Conservation (phyloP, 148 eudicot species). For the Arbutus unedo region DNA sequence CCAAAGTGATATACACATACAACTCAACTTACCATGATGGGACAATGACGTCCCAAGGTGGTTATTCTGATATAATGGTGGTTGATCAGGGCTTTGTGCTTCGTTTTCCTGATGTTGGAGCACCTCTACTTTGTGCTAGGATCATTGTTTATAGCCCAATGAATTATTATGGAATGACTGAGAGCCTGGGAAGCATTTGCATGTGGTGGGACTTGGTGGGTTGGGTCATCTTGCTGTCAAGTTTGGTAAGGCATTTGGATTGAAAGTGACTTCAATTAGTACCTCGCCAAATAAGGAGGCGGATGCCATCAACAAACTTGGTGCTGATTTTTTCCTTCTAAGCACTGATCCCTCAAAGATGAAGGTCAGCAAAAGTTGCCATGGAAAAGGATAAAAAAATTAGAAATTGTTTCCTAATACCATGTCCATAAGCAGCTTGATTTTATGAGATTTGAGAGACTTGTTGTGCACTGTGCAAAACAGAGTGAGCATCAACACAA, state of each 20-base stretch:
- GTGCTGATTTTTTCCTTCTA: constrained; percentile 60
- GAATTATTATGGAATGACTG: constrained; percentile 66
- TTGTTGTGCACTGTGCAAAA: too few species aligned
- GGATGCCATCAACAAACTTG: constrained; percentile 57
- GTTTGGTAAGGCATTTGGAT: constrained; percentile 67
- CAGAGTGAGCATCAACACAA: too few species aligned
- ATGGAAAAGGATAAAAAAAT: too few species aligned
- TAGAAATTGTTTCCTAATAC: neutral
- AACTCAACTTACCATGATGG: constrained; percentile 40
- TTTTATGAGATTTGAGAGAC: too few species aligned
- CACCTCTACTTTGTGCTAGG: constrained; percentile 36
- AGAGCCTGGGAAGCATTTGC: constrained; percentile 61
- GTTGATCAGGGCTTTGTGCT: constrained; percentile 55
- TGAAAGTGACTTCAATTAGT: constrained; percentile 66
- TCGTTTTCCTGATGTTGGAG: constrained; percentile 50
- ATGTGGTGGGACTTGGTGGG: constrained; percentile 78
- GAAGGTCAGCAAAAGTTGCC: constrained; percentile 36
- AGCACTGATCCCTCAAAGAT: constrained; percentile 51
- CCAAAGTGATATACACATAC: constrained; percentile 41
- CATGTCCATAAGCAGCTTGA: too few species aligned
- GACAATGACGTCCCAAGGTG: constrained; percentile 53
- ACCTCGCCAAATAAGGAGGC: constrained; percentile 50
- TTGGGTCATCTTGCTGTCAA: constrained; percentile 78
- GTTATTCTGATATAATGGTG: constrained; percentile 58
- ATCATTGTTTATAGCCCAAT: constrained; percentile 59